Conservation (phyloP, 1,139 yeast genomes). For the Saccharomycopsis crataegensis region DNA sequence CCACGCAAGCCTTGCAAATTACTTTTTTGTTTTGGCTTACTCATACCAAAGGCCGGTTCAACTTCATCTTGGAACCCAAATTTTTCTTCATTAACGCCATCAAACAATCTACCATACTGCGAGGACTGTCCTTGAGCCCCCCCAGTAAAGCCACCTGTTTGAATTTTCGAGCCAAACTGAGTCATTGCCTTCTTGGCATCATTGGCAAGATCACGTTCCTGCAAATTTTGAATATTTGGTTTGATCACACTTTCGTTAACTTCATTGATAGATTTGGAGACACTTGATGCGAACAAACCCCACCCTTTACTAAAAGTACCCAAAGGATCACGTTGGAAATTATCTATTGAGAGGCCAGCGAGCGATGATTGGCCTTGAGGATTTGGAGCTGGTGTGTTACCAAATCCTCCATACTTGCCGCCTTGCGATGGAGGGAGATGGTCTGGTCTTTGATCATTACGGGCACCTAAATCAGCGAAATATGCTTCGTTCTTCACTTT, state of each 20-base stretch:
- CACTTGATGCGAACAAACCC: conserved; percentile 83
- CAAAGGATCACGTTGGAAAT: conserved; percentile 76
- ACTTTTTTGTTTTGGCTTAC: conserved; percentile 53
- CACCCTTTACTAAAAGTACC: conserved; percentile 89
- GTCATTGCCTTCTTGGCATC: conserved; percentile 90
- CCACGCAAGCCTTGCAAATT: conserved; percentile 47
- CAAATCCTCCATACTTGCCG: conserved; percentile 88
- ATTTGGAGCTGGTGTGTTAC: conserved; percentile 58
- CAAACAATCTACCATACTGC: conserved; percentile 43
- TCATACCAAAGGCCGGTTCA: conserved; percentile 65
- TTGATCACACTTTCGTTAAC: conserved; percentile 84
- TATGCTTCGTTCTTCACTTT: conserved; percentile 65
- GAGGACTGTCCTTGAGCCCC: conserved; percentile 17
- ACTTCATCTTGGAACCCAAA: conserved; percentile 27
- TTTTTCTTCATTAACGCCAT: conserved; percentile 39
- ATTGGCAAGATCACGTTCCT: conserved; percentile 68
- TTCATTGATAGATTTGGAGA: conserved; percentile 74
- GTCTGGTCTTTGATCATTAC: conserved; percentile 68
- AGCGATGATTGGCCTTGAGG: conserved; percentile 30
- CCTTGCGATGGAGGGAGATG: conserved; percentile 89
- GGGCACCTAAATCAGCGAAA: conserved; percentile 70
- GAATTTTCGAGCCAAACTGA: conserved; percentile 91
- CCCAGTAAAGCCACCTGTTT: conserved; percentile 27
- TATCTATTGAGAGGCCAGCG: conserved; percentile 59
- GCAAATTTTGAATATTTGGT: conserved; percentile 77